Conservation (phyloP, 2,329 filamentous ascomycete genomes). For the Aspergillus sp. region DNA sequence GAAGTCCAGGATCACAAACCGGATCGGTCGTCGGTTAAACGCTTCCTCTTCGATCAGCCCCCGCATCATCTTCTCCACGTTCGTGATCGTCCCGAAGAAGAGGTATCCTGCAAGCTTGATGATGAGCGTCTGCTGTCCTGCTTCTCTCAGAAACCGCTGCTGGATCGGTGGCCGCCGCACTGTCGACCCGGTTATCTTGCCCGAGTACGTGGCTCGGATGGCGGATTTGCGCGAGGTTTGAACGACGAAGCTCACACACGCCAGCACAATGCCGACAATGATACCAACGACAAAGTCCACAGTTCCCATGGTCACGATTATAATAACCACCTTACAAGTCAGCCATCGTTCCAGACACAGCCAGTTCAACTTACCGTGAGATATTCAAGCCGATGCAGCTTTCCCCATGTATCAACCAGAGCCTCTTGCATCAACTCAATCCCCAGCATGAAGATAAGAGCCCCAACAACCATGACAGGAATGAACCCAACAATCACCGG, state of each 20-base stretch:
- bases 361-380: slow-evolving; percentile 58
- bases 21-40: slow-evolving; percentile 73
- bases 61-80: slow-evolving; percentile 84
- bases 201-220: slow-evolving; percentile 84
- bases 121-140: slow-evolving; percentile 82
- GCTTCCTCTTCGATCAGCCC: slow-evolving; percentile 75
- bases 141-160: slow-evolving; percentile 76
- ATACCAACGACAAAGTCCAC: slow-evolving; percentile 97
- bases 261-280: slow-evolving; percentile 82
- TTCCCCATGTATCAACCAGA: slow-evolving; percentile 80
- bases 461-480: slow-evolving; percentile 93
- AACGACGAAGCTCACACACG: slow-evolving; percentile 84
- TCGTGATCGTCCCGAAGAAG: slow-evolving; percentile 98
- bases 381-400: slow-evolving; percentile 82
- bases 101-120: slow-evolving; percentile 90
- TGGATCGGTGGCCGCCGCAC: slow-evolving; percentile 88
- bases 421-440: slow-evolving; percentile 90
- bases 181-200: slow-evolving; percentile 83
- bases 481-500: slow-evolving; percentile 89
- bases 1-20: slow-evolving; percentile 85
- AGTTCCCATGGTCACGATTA: slow-evolving; percentile 91
- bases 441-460: slow-evolving; percentile 88
- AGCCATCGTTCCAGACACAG: neutral
- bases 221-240: slow-evolving; percentile 88
- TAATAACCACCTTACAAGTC: slow-evolving; percentile 62